Evolutionary conservation across 2,329 filamentous ascomycete species (phyloP).

Genomic region (Alternaria tenuissima): DNA sequence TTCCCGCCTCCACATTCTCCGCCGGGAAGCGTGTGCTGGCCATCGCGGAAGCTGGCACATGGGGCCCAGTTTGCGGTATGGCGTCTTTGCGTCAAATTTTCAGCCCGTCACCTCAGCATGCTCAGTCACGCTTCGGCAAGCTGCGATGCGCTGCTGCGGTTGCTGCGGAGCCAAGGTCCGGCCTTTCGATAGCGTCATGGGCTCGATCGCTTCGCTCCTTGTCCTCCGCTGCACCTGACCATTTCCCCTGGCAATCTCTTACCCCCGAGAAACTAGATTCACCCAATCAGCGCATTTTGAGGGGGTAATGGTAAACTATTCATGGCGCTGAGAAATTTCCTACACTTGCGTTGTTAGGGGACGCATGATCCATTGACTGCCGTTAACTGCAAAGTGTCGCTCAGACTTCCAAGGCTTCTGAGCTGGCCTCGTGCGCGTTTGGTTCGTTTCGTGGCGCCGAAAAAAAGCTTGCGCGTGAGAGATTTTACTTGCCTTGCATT

Average conservation of each 20-base stretch:
- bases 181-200: conserved; percentile 21
- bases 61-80: conserved; percentile 17
- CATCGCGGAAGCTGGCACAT: conserved; percentile 12
- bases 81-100: conserved; percentile 35
- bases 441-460: conserved; percentile 36
- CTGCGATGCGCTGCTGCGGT: conserved; percentile 2
- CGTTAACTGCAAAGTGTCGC: conserved; percentile 55
- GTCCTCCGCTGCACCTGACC: conserved; percentile 16
- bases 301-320: conserved; percentile 24
- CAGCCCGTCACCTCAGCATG: conserved; percentile 11
- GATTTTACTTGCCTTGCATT: conserved; percentile 18
- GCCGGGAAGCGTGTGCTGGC: conserved; percentile 18
- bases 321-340: conserved; percentile 20
- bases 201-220: conserved; percentile 12
- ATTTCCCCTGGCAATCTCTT: conserved; percentile 32
- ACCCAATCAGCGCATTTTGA: conserved; percentile 24
- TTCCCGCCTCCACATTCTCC: conserved; percentile 33
- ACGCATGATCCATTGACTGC: conserved; percentile 49
- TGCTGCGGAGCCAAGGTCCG: conserved; percentile 11
- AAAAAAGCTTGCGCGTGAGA: conserved; percentile 16
- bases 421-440: conserved; percentile 36
- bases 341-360: conserved; percentile 12
- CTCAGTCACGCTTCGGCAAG: not conserved
- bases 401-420: conserved; percentile 28
- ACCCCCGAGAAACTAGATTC: conserved; percentile 34